phyloP scores from a whole-genome alignment of 1,284 basidiomycete species.

The Trichosporon sp. region DNA sequence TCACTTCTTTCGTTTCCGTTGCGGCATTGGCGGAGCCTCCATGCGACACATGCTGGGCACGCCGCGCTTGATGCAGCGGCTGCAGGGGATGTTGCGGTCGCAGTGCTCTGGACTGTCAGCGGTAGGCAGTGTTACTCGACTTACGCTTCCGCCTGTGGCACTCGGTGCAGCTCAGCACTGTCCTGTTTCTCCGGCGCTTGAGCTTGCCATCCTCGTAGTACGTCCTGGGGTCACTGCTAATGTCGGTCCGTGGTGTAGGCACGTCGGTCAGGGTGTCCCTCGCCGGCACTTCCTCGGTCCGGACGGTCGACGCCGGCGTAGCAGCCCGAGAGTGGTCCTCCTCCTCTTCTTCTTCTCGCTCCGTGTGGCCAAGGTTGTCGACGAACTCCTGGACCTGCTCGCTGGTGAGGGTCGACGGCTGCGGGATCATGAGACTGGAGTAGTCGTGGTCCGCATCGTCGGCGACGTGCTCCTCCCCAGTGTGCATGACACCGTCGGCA shows the following conservation, averaged over 20 bases:
- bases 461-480: slow-evolving; percentile 15
- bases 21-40: slow-evolving; percentile 39
- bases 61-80: slow-evolving; percentile 45
- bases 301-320: background rate
- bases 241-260: background rate
- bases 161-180: slow-evolving; percentile 45
- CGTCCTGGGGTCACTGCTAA: slow-evolving; percentile 10
- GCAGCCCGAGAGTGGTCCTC: slow-evolving; percentile 3
- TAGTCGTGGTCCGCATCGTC: slow-evolving; percentile 16
- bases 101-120: slow-evolving; percentile 38
- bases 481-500: slow-evolving; percentile 14
- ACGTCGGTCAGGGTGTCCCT: background rate
- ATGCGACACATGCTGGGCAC: slow-evolving; percentile 46
- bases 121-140: background rate
- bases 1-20: slow-evolving; percentile 39
- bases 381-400: slow-evolving; percentile 39
- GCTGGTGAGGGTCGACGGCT: slow-evolving; percentile 23
- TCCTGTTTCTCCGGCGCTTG: slow-evolving; percentile 42
- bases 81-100: slow-evolving; percentile 48
- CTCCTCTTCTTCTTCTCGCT: slow-evolving; percentile 12
- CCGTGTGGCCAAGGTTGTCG: slow-evolving; percentile 20
- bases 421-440: slow-evolving; percentile 14
- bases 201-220: slow-evolving; percentile 29
- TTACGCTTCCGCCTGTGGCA: slow-evolving; percentile 46
- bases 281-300: background rate